Evolutionary conservation across 192 early-diverging fungal genomes (phyloP), one percentile per base, ranked within the genome.

Genomic region (Coemansia sp.): DNA sequence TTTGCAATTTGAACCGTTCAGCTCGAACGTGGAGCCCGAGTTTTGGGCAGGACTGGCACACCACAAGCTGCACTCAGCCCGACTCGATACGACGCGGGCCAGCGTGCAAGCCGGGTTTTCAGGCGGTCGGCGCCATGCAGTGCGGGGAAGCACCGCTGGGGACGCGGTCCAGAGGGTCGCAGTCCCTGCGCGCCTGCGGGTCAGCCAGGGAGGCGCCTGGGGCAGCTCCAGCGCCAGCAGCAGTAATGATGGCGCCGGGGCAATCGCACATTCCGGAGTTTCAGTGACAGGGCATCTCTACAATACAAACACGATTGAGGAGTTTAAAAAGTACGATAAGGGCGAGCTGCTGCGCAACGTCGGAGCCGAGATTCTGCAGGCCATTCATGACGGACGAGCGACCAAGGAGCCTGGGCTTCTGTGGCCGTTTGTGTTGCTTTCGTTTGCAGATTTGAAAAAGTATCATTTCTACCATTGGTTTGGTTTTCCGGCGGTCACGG

Each of bases 371-470:
- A 86, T 97, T 6, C 91, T 92, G 88, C 75, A 85, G 1, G 90
- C 83, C 35, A 93, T 97, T 9, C 67, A 53, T 7, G 87, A 86
- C 56, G 93, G 95, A 6, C 70, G 74, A 14, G 91, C 91, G 0
- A 71, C 91, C 0, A 32, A 67, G 35, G 37, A 87, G 33, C 96
- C 96, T 1, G 69, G 68, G 33, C 71, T 91, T 9, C 82, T 99
- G 38, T 86, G 85, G 58, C 85, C 77, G 14, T 97, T 98, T 72
- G 61, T 91, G 12, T 71, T 96, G 34, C 55, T 98, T 15, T 91
- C 96, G n/a, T 98, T 95, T 85, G 94, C 96, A 1, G 96, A 99
- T 76, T 72, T 99, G 64, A 99, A 99, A 73, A 94, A 94, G 75
- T 97, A 94, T 86, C 90, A 87, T 69, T 99, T 94, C 73, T 93